Base-by-base conservation (phyloP, 139 green algal species). In the Coccomyxa sp. region DNA sequence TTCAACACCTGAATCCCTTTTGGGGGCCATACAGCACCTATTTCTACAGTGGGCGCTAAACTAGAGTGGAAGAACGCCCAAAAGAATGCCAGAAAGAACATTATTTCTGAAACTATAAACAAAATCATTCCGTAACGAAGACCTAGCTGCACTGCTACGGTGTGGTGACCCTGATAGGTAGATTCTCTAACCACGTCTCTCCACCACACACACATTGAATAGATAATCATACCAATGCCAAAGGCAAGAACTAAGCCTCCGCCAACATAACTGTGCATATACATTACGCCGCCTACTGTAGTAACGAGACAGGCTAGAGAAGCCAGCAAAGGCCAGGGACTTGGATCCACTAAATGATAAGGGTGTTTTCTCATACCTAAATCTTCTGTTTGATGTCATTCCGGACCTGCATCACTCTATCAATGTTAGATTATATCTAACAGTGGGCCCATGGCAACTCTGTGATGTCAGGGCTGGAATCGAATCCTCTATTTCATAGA, bases 51-150 rank as follows among this genome's bases (percentile, higher is more conserved):
- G 63, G 88, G 90, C 32, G 88, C 81, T 87, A 92, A 86, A 90
- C 88, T 93, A 77, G 90, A 93, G 80, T 93, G 89, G 81, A 93
- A 93, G 80, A 93, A 93, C 78, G 84, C 89, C 90, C 89, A 91
- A 83, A 93, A 93, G 83, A 93, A 93, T 67, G 90, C 89, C 63
- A 92, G 63, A 81, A 93, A 93, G 86, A 93, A 92, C 84, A 92
- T 93, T 80, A 93, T 85, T 81, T 93, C 89, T 76, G 89, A 92
- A 74, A 92, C 67, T 84, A 93, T 93, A 88, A 93, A 93, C 78
- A 93, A 89, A 86, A 93, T 83, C 87, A 93, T 92, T 80, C 90
- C 90, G 81, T 93, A 93, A 83, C 87, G 82, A 76, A 93, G 66
- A 79, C 90, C 90, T 85, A 86, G 80, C 91, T 93, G 85, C 79